A percentile compares a stretch with the other conserved stretches of the same genome.
These are phyloP conservation scores for Sporothrix schenckii DNA, from an alignment of 2,329 filamentous ascomycete species.

Conservation along the genomic window DNA sequence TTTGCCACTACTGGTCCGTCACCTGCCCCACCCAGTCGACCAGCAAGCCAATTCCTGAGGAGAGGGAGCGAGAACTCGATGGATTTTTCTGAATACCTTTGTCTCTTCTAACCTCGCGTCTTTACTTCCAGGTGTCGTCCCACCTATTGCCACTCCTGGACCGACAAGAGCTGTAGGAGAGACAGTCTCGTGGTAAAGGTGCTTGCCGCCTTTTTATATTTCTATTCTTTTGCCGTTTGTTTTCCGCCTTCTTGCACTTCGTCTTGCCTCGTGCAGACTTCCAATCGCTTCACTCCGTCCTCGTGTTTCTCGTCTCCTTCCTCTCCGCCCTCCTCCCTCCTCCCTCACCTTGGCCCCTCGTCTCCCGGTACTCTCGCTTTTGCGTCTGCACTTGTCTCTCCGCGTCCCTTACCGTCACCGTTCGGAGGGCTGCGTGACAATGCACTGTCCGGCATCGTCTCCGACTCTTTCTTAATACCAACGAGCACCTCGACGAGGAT, in stretches of 20 bases:
- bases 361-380: background rate
- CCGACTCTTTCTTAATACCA: constrained; percentile 31
- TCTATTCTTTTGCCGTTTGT: constrained; percentile 1
- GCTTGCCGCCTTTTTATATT: constrained; percentile 26
- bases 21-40: constrained; percentile 37
- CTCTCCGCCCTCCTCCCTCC: background rate
- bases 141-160: constrained; percentile 34
- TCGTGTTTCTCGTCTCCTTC: background rate
- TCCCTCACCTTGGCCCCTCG: background rate
- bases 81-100: constrained; percentile 31
- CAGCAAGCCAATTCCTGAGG: constrained; percentile 31
- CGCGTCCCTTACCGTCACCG: constrained; percentile 1
- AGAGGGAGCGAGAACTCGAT: constrained; percentile 29
- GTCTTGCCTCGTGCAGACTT: constrained; percentile 12
- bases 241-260: constrained; percentile 11
- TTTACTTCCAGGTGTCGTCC: constrained; percentile 32
- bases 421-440: constrained; percentile 31
- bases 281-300: background rate
- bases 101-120: constrained; percentile 34
- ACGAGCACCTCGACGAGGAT: constrained; percentile 28
- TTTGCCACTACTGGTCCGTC: constrained; percentile 37
- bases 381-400: background rate
- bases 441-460: constrained; percentile 32
- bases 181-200: constrained; percentile 34
- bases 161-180: constrained; percentile 28